Percentiles rank a stretch among this genome's conserved stretches.
These are phyloP conservation scores for Scenedesmus sp. DNA, from an alignment of 163 green algal species.

Conservation along the genomic window DNA sequence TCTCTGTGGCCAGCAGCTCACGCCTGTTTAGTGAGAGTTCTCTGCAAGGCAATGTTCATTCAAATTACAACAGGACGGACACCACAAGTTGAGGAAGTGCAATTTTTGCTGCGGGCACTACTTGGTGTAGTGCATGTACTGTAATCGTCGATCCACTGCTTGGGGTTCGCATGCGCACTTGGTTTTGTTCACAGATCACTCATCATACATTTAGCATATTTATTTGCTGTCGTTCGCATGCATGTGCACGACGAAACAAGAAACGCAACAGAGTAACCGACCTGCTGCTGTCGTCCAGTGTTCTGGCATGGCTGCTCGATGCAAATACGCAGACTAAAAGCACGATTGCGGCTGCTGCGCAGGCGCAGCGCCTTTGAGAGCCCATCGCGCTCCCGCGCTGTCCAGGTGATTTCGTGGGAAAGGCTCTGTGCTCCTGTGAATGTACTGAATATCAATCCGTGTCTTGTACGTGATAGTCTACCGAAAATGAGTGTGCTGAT, in stretches of 20 bases:
- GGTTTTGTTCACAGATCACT: not conserved
- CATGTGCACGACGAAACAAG: not conserved
- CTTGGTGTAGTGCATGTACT: not conserved
- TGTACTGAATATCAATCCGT: not conserved
- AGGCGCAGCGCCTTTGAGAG: not conserved
- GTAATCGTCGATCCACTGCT: not conserved
- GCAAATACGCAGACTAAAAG: not conserved
- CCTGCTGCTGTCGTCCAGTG: not conserved
- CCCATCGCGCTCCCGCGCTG: not conserved
- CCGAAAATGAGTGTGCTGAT: not conserved
- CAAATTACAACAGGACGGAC: not conserved
- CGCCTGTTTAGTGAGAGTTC: not conserved
- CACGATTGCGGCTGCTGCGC: not conserved
- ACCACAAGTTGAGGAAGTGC: not conserved
- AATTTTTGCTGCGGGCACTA: not conserved
- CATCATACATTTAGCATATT: not conserved
- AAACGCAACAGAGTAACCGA: constrained; percentile 2
- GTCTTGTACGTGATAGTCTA: not conserved
- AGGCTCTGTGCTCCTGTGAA: not conserved
- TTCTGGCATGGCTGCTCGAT: not conserved
- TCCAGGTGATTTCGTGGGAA: not conserved
- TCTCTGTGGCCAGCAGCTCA: not conserved
- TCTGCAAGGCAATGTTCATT: not conserved
- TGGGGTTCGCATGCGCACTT: not conserved
- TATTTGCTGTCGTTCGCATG: not conserved